phyloP scores from a whole-genome alignment of 306 rosid species.

The Mucuna pruriens region DNA sequence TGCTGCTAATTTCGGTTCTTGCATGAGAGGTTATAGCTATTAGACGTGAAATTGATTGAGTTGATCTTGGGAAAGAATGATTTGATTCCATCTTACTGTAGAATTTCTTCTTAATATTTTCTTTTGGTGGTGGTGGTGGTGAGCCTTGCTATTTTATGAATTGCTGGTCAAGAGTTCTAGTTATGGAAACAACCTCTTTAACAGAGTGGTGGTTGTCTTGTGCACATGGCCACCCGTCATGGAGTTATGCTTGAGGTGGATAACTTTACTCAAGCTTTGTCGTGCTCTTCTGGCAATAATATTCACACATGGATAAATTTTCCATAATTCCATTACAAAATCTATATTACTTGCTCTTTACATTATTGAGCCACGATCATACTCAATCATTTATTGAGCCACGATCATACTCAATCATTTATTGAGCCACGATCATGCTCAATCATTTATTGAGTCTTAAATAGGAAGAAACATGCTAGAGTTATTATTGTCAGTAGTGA shows the following conservation, averaged over 20 bases:
- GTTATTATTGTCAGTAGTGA: neutral
- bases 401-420: too few species aligned
- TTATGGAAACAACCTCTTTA: neutral
- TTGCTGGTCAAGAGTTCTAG: neutral
- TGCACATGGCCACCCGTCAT: neutral
- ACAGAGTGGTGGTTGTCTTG: neutral
- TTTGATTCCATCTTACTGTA: neutral
- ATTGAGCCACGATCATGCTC: too few species aligned
- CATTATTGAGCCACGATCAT: too few species aligned
- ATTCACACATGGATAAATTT: neutral
- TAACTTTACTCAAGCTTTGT: neutral
- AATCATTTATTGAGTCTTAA: neutral
- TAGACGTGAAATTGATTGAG: constrained; percentile 17
- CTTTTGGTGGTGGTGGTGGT: neutral
- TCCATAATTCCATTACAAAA: neutral
- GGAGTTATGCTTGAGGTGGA: neutral
- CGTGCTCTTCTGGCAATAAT: neutral
- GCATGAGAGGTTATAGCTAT: neutral
- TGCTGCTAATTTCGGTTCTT: neutral
- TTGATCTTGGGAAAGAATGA: constrained; percentile 22
- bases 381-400: neutral
- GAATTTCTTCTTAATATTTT: neutral
- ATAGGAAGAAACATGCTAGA: neutral
- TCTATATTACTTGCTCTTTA: neutral
- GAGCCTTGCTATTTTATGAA: neutral